These are phyloP conservation scores for Pythium sp. DNA, from an alignment of 352 stramenopile genomes.

Conservation along the genomic window DNA sequence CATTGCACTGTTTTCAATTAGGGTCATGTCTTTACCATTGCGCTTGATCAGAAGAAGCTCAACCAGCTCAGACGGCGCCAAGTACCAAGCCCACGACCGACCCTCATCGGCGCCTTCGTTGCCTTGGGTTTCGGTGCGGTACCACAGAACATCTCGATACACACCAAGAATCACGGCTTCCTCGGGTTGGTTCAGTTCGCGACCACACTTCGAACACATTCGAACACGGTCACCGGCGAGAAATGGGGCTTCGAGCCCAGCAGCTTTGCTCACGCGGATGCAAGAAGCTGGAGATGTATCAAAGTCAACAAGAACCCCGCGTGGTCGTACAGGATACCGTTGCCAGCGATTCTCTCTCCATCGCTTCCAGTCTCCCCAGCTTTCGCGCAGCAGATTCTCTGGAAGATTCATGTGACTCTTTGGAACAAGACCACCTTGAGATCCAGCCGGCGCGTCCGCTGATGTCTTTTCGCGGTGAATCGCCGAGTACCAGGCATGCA, in stretches of 20 bases:
- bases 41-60: constrained; percentile 80
- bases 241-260: constrained; percentile 88
- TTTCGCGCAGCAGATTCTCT: constrained; percentile 55
- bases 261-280: constrained; percentile 82
- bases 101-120: constrained; percentile 93
- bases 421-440: constrained; percentile 2
- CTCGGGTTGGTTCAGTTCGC: constrained; percentile 95
- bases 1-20: constrained; percentile 77
- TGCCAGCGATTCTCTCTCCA: constrained; percentile 85
- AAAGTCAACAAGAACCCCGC: constrained; percentile 92
- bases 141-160: constrained; percentile 93
- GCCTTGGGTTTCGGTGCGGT: constrained; percentile 94
- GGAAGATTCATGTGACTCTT: constrained; percentile 44
- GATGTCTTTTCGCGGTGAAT: constrained; percentile 33
- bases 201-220: constrained; percentile 92
- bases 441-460: constrained; percentile 8
- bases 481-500: constrained; percentile 81
- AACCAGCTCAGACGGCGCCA: constrained; percentile 89
- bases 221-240: constrained; percentile 93
- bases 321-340: constrained; percentile 72
- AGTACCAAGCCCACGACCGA: constrained; percentile 95
- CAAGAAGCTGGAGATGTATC: constrained; percentile 90
- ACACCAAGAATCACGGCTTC: constrained; percentile 94
- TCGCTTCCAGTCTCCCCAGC: constrained; percentile 81
- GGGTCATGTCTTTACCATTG: constrained; percentile 82